A percentile compares a stretch with the other conserved stretches of the same genome.
These are phyloP conservation scores for Platismatia glauca DNA, from an alignment of 495 filamentous ascomycete species.

Conservation along the genomic window DNA sequence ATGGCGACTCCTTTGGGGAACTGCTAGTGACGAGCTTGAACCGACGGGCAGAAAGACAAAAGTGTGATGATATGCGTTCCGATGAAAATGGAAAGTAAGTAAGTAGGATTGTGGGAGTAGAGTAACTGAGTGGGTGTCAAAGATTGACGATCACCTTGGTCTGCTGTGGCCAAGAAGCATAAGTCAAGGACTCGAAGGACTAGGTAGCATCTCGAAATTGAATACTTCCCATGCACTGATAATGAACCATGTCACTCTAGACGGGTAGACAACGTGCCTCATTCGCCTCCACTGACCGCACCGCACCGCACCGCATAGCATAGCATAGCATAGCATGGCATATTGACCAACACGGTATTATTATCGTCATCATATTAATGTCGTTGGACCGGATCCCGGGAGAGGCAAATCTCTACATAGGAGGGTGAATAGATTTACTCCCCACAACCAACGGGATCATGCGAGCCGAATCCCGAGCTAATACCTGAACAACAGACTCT, in stretches of 20 bases:
- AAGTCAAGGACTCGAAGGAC: no score
- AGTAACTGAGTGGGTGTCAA: neutral
- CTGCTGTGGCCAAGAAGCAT: neutral
- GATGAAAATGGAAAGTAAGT: neutral
- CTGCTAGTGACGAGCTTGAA: neutral
- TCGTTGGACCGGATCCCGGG: slow-evolving; percentile 52
- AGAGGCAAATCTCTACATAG: slow-evolving; percentile 68
- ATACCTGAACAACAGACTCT: slow-evolving; percentile 42
- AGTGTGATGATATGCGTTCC: neutral
- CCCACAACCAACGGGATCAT: neutral
- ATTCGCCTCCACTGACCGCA: slow-evolving; percentile 3
- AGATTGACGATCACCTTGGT: neutral
- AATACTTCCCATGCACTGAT: no score
- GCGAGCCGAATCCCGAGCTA: slow-evolving; percentile 2
- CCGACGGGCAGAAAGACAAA: neutral
- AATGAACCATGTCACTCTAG: no score
- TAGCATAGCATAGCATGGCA: no score
- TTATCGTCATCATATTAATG: no score
- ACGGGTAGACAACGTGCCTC: neutral
- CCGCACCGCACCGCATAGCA: neutral
- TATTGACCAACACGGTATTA: no score
- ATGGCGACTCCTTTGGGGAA: neutral
- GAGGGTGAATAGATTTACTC: slow-evolving; percentile 58
- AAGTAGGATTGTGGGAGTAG: neutral
- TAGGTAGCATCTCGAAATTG: no score